These are phyloP conservation scores for Lodderomyces margitis DNA, from an alignment of 1,139 yeast genomes.

Conservation along the genomic window DNA sequence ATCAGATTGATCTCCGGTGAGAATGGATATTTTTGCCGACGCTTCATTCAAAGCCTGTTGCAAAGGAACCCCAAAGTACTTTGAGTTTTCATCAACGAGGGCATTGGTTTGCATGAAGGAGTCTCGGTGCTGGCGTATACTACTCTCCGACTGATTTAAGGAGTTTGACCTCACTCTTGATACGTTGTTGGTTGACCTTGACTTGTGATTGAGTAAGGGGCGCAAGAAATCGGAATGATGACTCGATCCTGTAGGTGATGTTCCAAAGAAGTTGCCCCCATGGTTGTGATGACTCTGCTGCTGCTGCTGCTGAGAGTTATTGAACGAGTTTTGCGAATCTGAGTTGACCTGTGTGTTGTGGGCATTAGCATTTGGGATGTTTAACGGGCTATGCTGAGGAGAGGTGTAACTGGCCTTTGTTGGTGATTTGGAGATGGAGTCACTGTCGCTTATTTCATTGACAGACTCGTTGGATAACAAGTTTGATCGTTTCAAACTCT, in stretches of 20 bases:
- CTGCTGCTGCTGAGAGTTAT: conserved; percentile 10
- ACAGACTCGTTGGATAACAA: conserved; percentile 41
- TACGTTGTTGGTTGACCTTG: conserved; percentile 50
- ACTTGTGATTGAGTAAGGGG: conserved; percentile 49
- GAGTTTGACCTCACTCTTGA: conserved; percentile 40
- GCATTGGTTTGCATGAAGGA: conserved; percentile 49
- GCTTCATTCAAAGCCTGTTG: conserved; percentile 72
- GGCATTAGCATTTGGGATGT: conserved; percentile 1
- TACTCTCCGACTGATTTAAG: conserved; percentile 32
- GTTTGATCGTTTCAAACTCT: conserved; percentile 41
- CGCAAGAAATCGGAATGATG: conserved; percentile 36
- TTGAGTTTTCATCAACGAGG: conserved; percentile 46
- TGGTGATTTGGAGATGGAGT: conserved; percentile 15
- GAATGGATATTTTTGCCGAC: conserved; percentile 67
- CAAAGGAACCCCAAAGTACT: conserved; percentile 84
- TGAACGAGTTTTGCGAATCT: conserved; percentile 4
- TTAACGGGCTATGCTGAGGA: conserved; percentile 5
- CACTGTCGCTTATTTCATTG: conserved; percentile 39
- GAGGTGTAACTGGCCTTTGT: conserved; percentile 6
- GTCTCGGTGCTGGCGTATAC: conserved; percentile 55
- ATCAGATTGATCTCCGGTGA: conserved; percentile 26
- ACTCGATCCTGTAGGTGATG: conserved; percentile 16
- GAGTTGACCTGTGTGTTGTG: background rate
- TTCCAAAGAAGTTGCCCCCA: conserved; percentile 7
- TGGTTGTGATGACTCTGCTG: conserved; percentile 13